Base-by-base conservation (phyloP, 768 basidiomycete species). In the Mrakia gelida region DNA sequence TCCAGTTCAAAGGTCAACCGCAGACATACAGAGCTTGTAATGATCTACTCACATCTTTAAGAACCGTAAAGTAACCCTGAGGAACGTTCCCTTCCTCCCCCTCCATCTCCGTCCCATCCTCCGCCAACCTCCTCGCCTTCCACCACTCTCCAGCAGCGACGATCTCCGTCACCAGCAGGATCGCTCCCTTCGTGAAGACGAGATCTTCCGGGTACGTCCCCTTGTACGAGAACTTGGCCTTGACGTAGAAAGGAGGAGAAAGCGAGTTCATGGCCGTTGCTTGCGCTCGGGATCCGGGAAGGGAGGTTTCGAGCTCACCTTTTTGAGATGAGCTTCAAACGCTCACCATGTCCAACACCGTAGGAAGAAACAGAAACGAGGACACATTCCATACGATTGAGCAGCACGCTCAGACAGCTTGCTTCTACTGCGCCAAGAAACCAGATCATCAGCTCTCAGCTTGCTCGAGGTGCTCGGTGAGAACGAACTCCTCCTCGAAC, bases 211-310 rank as follows among this genome's bases (percentile, higher is more conserved):
- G 54, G 34, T 73, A 73, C 2, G 34, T 56, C 54, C 32, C 73
- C 56, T 54, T 59, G 56, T 73, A 73, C 34, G 73, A 56, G 56
- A 73, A 73, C n/a, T 70, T 70, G 15, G 67, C 67, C 23, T 70
- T 70, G 13, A 38, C 67, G 67, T 41, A 70, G 9, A 70, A 41
- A 38, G 67, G 67, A 6, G 41, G 34, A 6, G 13, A 10, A 18
- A 13, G 10, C 3, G 67, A 26, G 67, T 2, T 45, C 67, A 70
- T 70, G 13, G 67, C 23, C 34, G 67, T 38, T 18, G n/a, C n/a
- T n/a, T n/a, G n/a, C n/a, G n/a, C n/a, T n/a, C n/a, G n/a, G n/a
- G n/a, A n/a, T n/a, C 6, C 4, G 38, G 34, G 34, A 23, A n/a
- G n/a, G 67, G 23, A 32, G 32, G 49, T 18, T 52, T 52, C 49